Percentiles rank a stretch among this genome's conserved stretches.
Conservation (phyloP, 2,329 filamentous ascomycete species). For the Monilinia polystroma region DNA sequence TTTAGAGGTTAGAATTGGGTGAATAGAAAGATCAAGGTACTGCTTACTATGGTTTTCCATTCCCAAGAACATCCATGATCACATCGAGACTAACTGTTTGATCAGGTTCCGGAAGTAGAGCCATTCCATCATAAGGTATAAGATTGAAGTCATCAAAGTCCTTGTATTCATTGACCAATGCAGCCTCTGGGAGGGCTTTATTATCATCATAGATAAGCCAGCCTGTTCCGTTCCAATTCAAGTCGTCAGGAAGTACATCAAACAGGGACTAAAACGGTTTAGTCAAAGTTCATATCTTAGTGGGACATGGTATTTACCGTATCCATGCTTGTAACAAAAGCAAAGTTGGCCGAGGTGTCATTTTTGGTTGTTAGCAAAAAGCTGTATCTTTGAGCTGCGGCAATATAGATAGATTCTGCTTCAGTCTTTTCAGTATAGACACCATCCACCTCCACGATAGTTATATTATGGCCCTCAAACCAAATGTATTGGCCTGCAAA, state of each 20-base stretch:
- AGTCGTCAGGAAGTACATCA: constrained; percentile 56
- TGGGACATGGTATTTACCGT: constrained; percentile 37
- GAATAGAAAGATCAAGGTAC: not conserved
- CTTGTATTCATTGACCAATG: constrained; percentile 58
- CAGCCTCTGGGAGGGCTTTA: constrained; percentile 50
- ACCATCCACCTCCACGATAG: constrained; percentile 71
- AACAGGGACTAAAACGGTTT: constrained; percentile 57
- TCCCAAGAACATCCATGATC: constrained; percentile 63
- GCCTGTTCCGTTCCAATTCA: constrained; percentile 69
- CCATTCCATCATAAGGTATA: constrained; percentile 64
- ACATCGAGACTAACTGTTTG: constrained; percentile 62
- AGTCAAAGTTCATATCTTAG: constrained; percentile 21
- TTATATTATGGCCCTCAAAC: constrained; percentile 66
- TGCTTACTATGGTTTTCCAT: constrained; percentile 65
- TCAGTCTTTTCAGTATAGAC: constrained; percentile 60
- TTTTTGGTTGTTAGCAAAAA: constrained; percentile 64
- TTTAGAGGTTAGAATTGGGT: constrained; percentile 27
- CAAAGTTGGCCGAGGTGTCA: constrained; percentile 60
- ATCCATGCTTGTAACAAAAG: constrained; percentile 70
- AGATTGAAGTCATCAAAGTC: constrained; percentile 74
- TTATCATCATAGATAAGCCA: constrained; percentile 59
- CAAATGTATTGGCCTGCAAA: constrained; percentile 67
- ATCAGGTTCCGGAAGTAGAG: constrained; percentile 60
- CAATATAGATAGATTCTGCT: constrained; percentile 63
- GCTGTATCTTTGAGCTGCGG: constrained; percentile 65